phyloP scores from a whole-genome alignment of 768 basidiomycete species.

The Hericium coralloides region DNA sequence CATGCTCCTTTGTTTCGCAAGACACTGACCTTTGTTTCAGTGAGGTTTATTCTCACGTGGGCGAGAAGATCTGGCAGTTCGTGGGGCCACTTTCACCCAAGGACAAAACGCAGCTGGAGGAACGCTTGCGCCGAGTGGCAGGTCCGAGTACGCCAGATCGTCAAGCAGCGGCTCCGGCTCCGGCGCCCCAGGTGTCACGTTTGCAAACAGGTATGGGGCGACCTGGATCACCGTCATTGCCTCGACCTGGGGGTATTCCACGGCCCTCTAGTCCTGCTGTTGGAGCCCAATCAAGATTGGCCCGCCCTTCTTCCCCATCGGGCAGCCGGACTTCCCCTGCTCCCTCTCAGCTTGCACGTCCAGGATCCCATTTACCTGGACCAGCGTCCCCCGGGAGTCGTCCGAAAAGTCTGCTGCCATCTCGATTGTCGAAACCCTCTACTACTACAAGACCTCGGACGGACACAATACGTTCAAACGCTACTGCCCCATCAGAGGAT shows the following conservation, averaged over 20 bases:
- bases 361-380: constrained; percentile 21
- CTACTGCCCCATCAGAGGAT: constrained; percentile 5
- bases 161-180: constrained; percentile 28
- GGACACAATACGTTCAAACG: constrained; percentile 12
- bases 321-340: constrained; percentile 29
- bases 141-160: constrained; percentile 46
- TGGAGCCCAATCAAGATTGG: constrained; percentile 29
- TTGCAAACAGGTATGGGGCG: constrained; percentile 38
- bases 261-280: constrained; percentile 42
- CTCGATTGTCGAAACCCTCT: constrained; percentile 41
- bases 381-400: constrained; percentile 33
- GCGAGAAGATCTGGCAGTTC: constrained; percentile 77
- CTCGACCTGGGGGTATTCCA: constrained; percentile 34
- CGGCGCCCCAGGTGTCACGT: constrained; percentile 40
- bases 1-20: background rate
- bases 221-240: constrained; percentile 40
- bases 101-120: constrained; percentile 89
- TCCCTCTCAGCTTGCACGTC: constrained; percentile 18
- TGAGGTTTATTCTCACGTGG: constrained; percentile 73
- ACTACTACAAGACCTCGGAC: constrained; percentile 51
- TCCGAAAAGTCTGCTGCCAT: constrained; percentile 66
- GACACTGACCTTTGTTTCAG: constrained; percentile 28
- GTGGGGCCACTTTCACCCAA: constrained; percentile 73
- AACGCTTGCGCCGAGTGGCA: constrained; percentile 74
- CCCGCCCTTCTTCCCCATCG: constrained; percentile 34